phyloP scores from a whole-genome alignment of 176 grass and related monocot species.

The Oryza punctata region DNA sequence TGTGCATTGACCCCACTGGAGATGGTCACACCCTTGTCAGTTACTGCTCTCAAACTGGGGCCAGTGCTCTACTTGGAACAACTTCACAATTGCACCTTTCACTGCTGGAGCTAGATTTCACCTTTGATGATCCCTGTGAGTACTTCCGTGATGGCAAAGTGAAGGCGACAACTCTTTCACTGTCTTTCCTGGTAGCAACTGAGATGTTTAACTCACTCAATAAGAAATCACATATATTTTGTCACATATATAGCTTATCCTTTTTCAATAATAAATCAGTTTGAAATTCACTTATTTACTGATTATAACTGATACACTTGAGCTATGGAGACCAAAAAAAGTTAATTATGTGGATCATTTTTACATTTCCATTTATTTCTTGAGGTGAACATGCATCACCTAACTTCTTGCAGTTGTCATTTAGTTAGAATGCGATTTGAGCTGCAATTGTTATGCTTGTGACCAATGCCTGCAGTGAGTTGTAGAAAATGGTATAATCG shows the following conservation, averaged over 20 bases:
- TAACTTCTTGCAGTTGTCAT: constrained; percentile 28
- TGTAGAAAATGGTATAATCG: constrained; percentile 4
- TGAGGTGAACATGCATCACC: neutral
- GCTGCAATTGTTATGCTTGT: constrained; percentile 34
- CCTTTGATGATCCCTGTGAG: constrained; percentile 80
- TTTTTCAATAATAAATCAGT: constrained; percentile 11
- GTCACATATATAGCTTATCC: neutral
- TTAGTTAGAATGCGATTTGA: neutral
- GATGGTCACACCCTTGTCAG: constrained; percentile 89
- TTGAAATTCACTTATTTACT: constrained; percentile 10
- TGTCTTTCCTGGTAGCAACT: constrained; percentile 83
- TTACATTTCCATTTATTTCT: constrained; percentile 30
- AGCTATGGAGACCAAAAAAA: neutral
- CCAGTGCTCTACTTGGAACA: no score
- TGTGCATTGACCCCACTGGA: constrained; percentile 82
- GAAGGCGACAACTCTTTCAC: constrained; percentile 82
- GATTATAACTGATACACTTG: constrained; percentile 2
- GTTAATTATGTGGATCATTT: constrained; percentile 16
- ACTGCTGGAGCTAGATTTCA: constrained; percentile 71
- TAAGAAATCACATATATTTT: neutral
- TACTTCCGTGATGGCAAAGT: constrained; percentile 59
- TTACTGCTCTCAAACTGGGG: constrained; percentile 43
- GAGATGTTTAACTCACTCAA: constrained; percentile 99
- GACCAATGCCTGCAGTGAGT: neutral
- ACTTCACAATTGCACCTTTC: no score